These are phyloP conservation scores for Scedosporium apiospermum DNA, from an alignment of 2,329 filamentous ascomycete species.

Conservation along the genomic window DNA sequence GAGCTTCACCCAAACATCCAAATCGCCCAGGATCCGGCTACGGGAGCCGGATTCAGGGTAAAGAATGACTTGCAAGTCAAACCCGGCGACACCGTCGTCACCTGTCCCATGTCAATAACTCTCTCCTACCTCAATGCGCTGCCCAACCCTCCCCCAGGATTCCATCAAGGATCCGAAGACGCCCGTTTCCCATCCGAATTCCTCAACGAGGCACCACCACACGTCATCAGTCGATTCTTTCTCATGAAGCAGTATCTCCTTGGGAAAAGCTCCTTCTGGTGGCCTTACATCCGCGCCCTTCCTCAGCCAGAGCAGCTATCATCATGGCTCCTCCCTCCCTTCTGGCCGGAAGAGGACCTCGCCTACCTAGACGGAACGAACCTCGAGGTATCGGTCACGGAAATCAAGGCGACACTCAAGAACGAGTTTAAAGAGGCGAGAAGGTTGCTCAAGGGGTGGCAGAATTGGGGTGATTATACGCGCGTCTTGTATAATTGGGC, in stretches of 20 bases:
- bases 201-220: constrained; percentile 38
- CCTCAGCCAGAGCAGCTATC: constrained; percentile 47
- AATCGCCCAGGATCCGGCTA: constrained; percentile 39
- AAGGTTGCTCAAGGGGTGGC: constrained; percentile 23
- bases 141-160: constrained; percentile 14
- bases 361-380: constrained; percentile 46
- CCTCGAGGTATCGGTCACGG: constrained; percentile 36
- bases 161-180: constrained; percentile 9
- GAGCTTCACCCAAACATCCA: constrained; percentile 40
- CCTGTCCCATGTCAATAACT: constrained; percentile 40
- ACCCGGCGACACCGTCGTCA: constrained; percentile 35
- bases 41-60: constrained; percentile 46
- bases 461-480: constrained; percentile 27
- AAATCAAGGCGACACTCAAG: constrained; percentile 36
- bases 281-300: constrained; percentile 55
- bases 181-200: constrained; percentile 38
- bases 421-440: constrained; percentile 35
- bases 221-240: constrained; percentile 58
- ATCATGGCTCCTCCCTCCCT: constrained; percentile 48
- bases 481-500: constrained; percentile 53
- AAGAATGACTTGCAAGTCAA: constrained; percentile 20
- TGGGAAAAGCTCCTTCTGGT: constrained; percentile 53
- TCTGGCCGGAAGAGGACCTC: constrained; percentile 53
- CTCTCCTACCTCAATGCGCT: constrained; percentile 51
- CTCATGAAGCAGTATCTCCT: constrained; percentile 58